Conservation (phyloP, 2,329 filamentous ascomycete species). For the Colletotrichum tropicicola region DNA sequence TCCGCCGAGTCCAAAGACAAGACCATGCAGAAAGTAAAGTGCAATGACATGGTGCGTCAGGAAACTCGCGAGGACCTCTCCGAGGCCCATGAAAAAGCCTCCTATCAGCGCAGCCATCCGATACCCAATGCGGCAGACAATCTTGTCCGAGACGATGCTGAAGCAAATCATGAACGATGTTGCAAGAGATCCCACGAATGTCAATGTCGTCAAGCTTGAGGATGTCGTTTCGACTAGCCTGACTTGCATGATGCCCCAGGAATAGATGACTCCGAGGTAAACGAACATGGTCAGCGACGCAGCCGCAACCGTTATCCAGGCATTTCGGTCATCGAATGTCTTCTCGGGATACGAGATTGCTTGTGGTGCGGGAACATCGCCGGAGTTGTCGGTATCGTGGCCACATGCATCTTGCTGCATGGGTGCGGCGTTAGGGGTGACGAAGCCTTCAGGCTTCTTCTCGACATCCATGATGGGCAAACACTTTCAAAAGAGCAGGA, state of each 20-base stretch:
- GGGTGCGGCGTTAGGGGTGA: not conserved
- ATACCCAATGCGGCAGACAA: constrained; percentile 35
- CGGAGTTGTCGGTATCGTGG: not conserved
- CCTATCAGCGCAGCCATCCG: constrained; percentile 34
- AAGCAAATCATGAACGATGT: constrained; percentile 39
- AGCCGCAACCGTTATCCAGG: constrained; percentile 38
- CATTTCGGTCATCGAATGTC: constrained; percentile 10
- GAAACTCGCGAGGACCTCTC: constrained; percentile 38
- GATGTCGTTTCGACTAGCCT: constrained; percentile 33
- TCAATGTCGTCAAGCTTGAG: constrained; percentile 36
- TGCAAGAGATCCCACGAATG: constrained; percentile 38
- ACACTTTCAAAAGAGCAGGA: not conserved
- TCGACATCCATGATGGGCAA: constrained; percentile 10
- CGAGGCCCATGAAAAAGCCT: constrained; percentile 36
- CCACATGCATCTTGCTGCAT: not conserved
- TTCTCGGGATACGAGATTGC: not conserved
- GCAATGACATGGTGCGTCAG: constrained; percentile 33
- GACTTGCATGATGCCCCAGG: constrained; percentile 38
- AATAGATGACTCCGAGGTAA: constrained; percentile 41
- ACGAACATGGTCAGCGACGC: constrained; percentile 36
- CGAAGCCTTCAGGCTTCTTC: not conserved
- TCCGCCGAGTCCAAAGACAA: constrained; percentile 37
- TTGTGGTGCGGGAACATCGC: not conserved
- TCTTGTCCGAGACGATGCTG: constrained; percentile 35
- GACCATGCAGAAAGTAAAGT: constrained; percentile 37